Evolutionary conservation across 2,329 filamentous ascomycete genomes (phyloP).

Genomic region (Fusarium buxicola): DNA sequence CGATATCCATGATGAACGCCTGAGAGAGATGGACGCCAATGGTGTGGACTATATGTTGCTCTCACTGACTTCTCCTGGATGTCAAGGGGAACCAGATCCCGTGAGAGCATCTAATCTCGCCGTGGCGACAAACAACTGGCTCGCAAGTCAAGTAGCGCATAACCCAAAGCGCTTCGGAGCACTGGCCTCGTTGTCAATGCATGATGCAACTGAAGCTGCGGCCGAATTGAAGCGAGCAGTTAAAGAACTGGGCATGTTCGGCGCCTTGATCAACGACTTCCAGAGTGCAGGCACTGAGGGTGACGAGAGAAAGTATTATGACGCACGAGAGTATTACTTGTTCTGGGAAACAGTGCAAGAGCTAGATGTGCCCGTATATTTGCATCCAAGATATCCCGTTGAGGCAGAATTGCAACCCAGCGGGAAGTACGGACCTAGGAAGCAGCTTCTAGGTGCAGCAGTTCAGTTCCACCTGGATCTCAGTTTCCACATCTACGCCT

Average conservation of each 20-base stretch:
- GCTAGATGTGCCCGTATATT: constrained; percentile 18
- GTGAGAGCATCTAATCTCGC: neutral
- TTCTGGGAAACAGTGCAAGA: constrained; percentile 24
- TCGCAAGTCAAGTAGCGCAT: neutral
- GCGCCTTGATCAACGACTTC: constrained; percentile 22
- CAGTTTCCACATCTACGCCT: constrained; percentile 17
- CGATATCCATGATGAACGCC: constrained; percentile 18
- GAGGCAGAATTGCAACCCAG: neutral
- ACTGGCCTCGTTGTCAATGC: constrained; percentile 15
- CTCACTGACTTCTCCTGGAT: constrained; percentile 18
- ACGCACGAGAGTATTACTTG: neutral
- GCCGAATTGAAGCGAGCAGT: constrained; percentile 12
- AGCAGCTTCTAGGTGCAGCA: constrained; percentile 13
- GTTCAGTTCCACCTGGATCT: constrained; percentile 19
- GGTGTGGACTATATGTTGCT: constrained; percentile 29
- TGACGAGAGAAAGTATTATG: constrained; percentile 6
- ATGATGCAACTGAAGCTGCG: constrained; percentile 4
- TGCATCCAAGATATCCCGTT: constrained; percentile 21
- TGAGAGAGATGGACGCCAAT: constrained; percentile 7
- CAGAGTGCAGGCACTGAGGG: neutral
- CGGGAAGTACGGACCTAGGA: constrained; percentile 4
- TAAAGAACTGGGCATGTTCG: constrained; percentile 3
- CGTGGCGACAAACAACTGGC: constrained; percentile 9
- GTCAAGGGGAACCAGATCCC: constrained; percentile 6
- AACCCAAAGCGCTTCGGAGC: constrained; percentile 11